phyloP scores from a whole-genome alignment of 345 rosid genomes.

The Lagerstroemia speciosa region DNA sequence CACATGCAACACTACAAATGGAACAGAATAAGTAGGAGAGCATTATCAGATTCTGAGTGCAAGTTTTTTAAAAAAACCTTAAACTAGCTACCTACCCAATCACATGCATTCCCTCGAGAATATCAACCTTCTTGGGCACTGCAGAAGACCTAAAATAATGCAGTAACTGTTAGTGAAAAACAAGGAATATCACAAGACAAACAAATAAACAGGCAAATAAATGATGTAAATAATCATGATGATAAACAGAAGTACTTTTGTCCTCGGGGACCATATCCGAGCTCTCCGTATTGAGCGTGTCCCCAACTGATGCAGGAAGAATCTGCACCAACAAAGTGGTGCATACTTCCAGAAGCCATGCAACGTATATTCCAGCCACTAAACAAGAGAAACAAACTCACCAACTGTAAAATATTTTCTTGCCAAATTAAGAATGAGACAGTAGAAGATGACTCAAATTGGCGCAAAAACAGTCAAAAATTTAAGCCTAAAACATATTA shows the following conservation, averaged over 20 bases:
- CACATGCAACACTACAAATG: constrained; percentile 76
- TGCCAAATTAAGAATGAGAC: neutral
- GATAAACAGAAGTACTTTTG: constrained; percentile 54
- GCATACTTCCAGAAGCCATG: constrained; percentile 98
- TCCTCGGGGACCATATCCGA: constrained; percentile 90
- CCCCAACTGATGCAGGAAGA: constrained; percentile 99
- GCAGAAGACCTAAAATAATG: constrained; percentile 68
- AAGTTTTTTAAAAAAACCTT: neutral
- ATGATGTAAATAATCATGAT: constrained; percentile 8
- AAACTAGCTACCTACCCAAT: constrained; percentile 44
- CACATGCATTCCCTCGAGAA: constrained; percentile 85
- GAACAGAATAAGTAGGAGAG: constrained; percentile 2
- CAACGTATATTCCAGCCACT: constrained; percentile 98
- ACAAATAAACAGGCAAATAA: neutral
- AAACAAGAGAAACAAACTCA: constrained; percentile 8
- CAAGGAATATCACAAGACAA: constrained; percentile 8
- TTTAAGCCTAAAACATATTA: neutral
- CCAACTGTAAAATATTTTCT: neutral
- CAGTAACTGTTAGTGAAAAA: neutral
- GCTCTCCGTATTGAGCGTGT: constrained; percentile 83
- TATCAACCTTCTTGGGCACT: constrained; percentile 84
- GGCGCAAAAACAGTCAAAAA: neutral
- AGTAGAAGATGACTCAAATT: neutral
- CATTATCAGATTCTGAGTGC: neutral
- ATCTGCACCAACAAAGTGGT: constrained; percentile 96